phyloP scores from a whole-genome alignment of 192 early-diverging fungal species.

The Oehlia diaphana region DNA sequence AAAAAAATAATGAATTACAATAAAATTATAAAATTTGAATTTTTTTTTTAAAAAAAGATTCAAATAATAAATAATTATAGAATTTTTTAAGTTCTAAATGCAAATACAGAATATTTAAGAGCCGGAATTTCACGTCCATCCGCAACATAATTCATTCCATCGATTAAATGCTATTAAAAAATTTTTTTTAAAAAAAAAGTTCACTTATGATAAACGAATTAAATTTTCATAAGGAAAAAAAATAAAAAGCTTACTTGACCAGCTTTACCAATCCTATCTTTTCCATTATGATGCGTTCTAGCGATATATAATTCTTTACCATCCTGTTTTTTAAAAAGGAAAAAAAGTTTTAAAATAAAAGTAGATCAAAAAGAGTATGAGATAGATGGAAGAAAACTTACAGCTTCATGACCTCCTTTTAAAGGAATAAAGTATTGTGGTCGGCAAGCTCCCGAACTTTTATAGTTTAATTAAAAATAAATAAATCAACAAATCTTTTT shows the following conservation, averaged over 20 bases:
- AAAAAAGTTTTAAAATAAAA: background rate
- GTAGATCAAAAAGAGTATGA: background rate
- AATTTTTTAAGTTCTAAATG: background rate
- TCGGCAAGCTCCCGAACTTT: background rate
- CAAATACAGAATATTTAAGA: background rate
- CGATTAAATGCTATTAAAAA: background rate
- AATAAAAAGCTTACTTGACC: background rate
- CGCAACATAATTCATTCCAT: background rate
- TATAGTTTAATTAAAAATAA: too few relatives aligned
- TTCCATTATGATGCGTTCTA: background rate
- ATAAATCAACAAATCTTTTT: too few relatives aligned
- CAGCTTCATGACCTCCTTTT: background rate
- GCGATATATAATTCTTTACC: background rate
- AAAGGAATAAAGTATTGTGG: background rate
- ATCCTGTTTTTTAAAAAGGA: background rate
- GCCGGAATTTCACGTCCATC: background rate
- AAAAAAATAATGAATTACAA: background rate
- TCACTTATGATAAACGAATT: background rate
- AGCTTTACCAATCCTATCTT: conserved; percentile 1
- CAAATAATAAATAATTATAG: too few relatives aligned
- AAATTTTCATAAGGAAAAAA: background rate
- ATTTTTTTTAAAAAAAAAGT: background rate
- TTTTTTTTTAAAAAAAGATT: too few relatives aligned
- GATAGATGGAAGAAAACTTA: background rate
- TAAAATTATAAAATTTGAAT: too few relatives aligned